Evolutionary conservation across 2,329 filamentous ascomycete genomes (phyloP).

Genomic region (Nannizziopsis arthrosporioides): DNA sequence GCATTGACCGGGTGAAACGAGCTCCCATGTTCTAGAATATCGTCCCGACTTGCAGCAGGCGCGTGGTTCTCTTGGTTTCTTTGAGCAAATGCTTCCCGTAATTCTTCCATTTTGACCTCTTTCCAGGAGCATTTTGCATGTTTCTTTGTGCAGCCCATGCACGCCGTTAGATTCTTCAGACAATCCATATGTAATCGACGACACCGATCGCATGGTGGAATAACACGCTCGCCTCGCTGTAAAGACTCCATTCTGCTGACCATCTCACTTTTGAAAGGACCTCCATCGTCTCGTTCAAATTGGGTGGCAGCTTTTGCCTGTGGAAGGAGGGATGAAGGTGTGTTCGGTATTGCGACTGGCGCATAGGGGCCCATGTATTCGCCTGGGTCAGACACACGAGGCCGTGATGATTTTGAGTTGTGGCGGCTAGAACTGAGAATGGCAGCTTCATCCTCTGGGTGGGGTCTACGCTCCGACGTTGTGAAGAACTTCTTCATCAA

Average conservation of each 20-base stretch:
- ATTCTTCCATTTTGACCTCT: conserved; percentile 62
- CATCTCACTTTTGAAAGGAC: conserved; percentile 53
- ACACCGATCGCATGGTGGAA: conserved; percentile 77
- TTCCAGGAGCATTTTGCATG: conserved; percentile 83
- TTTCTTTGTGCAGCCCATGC: conserved; percentile 78
- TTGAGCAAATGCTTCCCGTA: conserved; percentile 23
- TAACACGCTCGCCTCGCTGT: conserved; percentile 58
- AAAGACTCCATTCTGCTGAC: conserved; percentile 65
- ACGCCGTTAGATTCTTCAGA: conserved; percentile 74
- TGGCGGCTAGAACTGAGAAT: conserved; percentile 19
- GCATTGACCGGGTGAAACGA: conserved; percentile 7
- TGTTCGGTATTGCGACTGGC: conserved; percentile 45
- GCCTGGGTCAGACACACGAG: conserved; percentile 26
- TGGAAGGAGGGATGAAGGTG: conserved; percentile 42
- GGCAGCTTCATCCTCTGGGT: conserved; percentile 21
- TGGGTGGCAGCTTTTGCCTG: conserved; percentile 35
- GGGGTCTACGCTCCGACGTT: conserved; percentile 42
- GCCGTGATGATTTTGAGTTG: conserved; percentile 23
- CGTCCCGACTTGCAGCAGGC: neutral
- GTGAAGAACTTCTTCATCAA: conserved; percentile 53
- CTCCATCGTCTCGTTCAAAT: conserved; percentile 45
- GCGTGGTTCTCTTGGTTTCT: conserved; percentile 7
- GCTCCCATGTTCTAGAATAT: neutral
- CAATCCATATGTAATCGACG: conserved; percentile 69
- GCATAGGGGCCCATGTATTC: conserved; percentile 30